Conservation (phyloP, 2,329 filamentous ascomycete genomes). For the Mariannaea elegans region DNA sequence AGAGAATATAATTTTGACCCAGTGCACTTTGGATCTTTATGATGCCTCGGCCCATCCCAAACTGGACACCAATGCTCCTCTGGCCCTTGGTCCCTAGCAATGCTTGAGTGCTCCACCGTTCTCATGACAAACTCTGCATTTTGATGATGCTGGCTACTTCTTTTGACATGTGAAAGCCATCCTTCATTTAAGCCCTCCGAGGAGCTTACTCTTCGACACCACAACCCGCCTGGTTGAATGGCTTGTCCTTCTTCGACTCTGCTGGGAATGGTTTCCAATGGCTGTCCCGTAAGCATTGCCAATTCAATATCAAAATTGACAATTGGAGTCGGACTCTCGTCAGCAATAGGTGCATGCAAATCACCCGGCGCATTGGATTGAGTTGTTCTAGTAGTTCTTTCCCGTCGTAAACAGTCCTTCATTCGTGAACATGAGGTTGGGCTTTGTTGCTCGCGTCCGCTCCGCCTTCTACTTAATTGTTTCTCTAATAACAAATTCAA, state of each 20-base stretch:
- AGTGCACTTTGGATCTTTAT: too few relatives aligned
- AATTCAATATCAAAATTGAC: slow-evolving; percentile 30
- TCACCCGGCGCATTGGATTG: not conserved
- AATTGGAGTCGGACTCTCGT: not conserved
- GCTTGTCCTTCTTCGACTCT: not conserved
- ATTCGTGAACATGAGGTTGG: not conserved
- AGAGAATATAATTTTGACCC: too few relatives aligned
- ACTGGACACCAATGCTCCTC: slow-evolving; percentile 35
- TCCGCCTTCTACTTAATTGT: not conserved
- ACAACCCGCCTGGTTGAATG: not conserved
- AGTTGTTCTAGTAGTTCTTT: not conserved
- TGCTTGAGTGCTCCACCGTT: slow-evolving; percentile 30
- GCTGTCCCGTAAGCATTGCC: slow-evolving; percentile 33
- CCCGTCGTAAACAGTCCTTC: not conserved
- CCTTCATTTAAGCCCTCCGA: slow-evolving; percentile 28
- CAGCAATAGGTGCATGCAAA: not conserved
- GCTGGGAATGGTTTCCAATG: slow-evolving; percentile 15
- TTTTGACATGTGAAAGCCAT: slow-evolving; percentile 21
- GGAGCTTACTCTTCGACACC: slow-evolving; percentile 23
- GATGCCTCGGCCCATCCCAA: slow-evolving; percentile 36
- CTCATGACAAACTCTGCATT: slow-evolving; percentile 30
- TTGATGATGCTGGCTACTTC: slow-evolving; percentile 4
- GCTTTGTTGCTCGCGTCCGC: not conserved
- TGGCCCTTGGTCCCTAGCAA: slow-evolving; percentile 25
- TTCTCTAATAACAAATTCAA: slow-evolving; percentile 16